A percentile compares a stretch with the other conserved stretches of the same genome.
These are phyloP conservation scores for Aureobasidium melanogenum DNA, from an alignment of 2,329 filamentous ascomycete genomes.

Conservation along the genomic window DNA sequence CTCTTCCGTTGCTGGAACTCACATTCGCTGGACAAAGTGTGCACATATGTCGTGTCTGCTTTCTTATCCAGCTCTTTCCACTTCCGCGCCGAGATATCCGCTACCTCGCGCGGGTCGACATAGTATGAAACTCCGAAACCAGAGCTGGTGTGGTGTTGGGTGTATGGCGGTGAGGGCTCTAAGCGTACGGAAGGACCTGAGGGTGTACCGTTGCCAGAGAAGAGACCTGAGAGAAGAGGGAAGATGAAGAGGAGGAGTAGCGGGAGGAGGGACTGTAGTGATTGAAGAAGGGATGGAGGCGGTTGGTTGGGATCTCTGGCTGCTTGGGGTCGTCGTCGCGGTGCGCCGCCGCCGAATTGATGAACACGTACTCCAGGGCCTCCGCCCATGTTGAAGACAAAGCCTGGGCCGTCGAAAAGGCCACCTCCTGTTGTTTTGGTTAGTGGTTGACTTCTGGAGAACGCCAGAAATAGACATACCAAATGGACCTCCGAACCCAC, in stretches of 20 bases:
- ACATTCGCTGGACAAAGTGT: constrained; percentile 60
- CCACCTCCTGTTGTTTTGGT: constrained; percentile 34
- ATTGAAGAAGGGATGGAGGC: constrained; percentile 40
- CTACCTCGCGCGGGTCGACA: constrained; percentile 69
- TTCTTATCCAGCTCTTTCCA: constrained; percentile 65
- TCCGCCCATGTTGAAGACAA: constrained; percentile 91
- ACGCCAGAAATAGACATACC: background rate
- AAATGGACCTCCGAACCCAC: constrained; percentile 30
- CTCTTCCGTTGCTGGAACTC: constrained; percentile 60
- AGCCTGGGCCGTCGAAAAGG: constrained; percentile 72
- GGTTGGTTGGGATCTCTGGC: constrained; percentile 42
- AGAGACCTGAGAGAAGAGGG: constrained; percentile 69
- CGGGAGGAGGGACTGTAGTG: constrained; percentile 51
- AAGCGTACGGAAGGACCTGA: constrained; percentile 66
- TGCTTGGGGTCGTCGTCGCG: constrained; percentile 65
- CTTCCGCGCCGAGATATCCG: constrained; percentile 59
- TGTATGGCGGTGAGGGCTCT: constrained; percentile 65
- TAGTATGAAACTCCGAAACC: constrained; percentile 73
- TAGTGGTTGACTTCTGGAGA: background rate
- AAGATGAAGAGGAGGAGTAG: constrained; percentile 83
- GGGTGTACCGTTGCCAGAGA: constrained; percentile 51
- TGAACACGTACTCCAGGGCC: constrained; percentile 81
- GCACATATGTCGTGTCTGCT: constrained; percentile 67
- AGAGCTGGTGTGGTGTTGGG: constrained; percentile 61
- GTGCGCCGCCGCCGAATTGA: constrained; percentile 78